Evolutionary conservation across 2,329 filamentous ascomycete genomes (phyloP).

Genomic region (Diaporthe citri): DNA sequence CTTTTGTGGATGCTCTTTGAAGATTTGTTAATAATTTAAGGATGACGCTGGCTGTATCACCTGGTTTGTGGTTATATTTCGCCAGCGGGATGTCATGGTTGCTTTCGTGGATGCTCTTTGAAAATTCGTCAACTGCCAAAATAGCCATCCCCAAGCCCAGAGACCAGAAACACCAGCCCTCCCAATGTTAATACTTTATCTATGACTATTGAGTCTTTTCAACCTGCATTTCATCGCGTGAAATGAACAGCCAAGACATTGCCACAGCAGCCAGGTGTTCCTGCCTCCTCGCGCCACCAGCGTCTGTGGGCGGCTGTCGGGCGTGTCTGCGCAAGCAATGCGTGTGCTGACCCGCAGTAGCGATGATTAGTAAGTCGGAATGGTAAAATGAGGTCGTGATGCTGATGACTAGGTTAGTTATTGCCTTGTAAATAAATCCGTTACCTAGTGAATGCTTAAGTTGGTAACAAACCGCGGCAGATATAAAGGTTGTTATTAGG

Average conservation of each 20-base stretch:
- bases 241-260: no score
- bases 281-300: not conserved
- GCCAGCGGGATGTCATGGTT: not conserved
- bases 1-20: no score
- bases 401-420: not conserved
- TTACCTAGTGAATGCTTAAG: not conserved
- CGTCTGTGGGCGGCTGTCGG: no score
- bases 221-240: not conserved
- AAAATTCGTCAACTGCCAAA: not conserved
- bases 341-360: constrained; percentile 8
- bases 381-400: not conserved
- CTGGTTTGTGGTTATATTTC: constrained; percentile 31
- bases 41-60: not conserved
- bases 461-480: no score
- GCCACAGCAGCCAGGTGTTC: not conserved
- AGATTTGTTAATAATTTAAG: no score
- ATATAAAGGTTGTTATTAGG: no score
- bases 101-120: constrained; percentile 27
- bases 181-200: no score
- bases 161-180: no score
- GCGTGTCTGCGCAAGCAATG: not conserved
- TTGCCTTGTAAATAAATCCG: constrained; percentile 19
- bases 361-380: constrained; percentile 26
- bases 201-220: no score
- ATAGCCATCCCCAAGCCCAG: not conserved